Evolutionary conservation across 768 basidiomycete species (phyloP), one percentile per base, ranked within the genome.

Genomic region (Lepiota brunneoincarnata): DNA sequence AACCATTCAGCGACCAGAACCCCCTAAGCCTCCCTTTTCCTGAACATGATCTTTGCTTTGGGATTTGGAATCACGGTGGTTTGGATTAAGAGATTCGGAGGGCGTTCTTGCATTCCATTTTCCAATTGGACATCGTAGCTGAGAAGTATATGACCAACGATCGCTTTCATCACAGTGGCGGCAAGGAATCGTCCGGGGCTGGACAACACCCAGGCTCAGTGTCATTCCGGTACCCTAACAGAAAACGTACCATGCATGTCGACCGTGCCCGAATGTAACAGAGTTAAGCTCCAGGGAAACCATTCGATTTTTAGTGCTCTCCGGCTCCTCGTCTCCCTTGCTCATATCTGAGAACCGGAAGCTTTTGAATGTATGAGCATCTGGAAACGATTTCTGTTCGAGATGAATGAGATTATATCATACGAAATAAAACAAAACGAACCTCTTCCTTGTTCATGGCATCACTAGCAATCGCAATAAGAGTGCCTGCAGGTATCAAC

Each of bases 181-280:
- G 70, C 74, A 55, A 77, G 73, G 63, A 76, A 75, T 2, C 75
- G 67, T 17, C 73, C 67, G 17, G 70, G 66, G 39, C 62, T 62
- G 37, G 37, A 6, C 14, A 23, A 37, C 12, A 34, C 4, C 17
- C 7, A 18, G 14, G 45, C 37, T 20, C 26, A 31, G 31, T 9
- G 6, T 31, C 7, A 31, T 31, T 31, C 7, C 2, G 31, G 12
- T 6, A 9, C 31, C 11, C 2, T 11, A 38, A 3, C 9, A 18
- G 24, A 6, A 35, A 24, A 46, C 63, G 36, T 26, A 65, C 67
- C 67, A 69, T 12, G 67, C 65, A 36, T 64, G 59, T 2, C 65
- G 61, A 7, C 70, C 72, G 46, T 67, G 50, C 17, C 72, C 70
- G 46, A 72, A 72, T 7, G 60, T 24, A 9, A 70, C 36, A 34